Percentiles rank a stretch among this genome's conserved stretches.
Evolutionary conservation across 202 grass and related monocot species (phyloP).

Genomic region (Carex sylvatica): DNA sequence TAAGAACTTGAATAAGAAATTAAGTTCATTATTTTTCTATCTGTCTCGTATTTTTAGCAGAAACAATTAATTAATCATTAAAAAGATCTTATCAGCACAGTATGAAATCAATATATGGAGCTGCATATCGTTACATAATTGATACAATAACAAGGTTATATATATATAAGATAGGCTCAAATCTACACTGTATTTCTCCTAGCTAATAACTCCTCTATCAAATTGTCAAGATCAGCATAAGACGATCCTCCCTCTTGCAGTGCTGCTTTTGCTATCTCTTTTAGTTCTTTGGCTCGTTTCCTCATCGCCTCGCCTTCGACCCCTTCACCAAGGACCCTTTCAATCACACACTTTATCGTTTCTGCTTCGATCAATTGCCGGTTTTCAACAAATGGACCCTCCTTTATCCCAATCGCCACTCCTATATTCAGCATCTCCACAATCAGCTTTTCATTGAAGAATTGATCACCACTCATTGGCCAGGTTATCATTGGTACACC

Average conservation of each 20-base stretch:
- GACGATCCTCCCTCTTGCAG: constrained; percentile 46
- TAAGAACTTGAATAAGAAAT: too few relatives aligned
- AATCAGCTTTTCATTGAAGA: constrained; percentile 69
- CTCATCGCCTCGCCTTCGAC: constrained; percentile 19
- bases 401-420: constrained; percentile 30
- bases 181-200: background rate
- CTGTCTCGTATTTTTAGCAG: too few relatives aligned
- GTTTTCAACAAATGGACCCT: constrained; percentile 22
- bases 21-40: too few relatives aligned
- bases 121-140: too few relatives aligned
- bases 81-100: too few relatives aligned
- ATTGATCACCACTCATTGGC: constrained; percentile 55
- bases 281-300: constrained; percentile 32
- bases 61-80: too few relatives aligned
- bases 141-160: background rate
- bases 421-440: constrained; percentile 46
- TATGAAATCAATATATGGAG: too few relatives aligned
- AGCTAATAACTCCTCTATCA: constrained; percentile 42
- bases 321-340: constrained; percentile 31
- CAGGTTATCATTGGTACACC: constrained; percentile 71
- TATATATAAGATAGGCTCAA: background rate
- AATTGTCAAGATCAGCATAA: constrained; percentile 30
- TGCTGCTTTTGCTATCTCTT: constrained; percentile 35
- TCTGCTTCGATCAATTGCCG: constrained; percentile 33
- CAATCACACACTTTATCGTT: constrained; percentile 38